phyloP scores from a whole-genome alignment of 1,284 basidiomycete genomes.

The Tilletiaria anomala region DNA sequence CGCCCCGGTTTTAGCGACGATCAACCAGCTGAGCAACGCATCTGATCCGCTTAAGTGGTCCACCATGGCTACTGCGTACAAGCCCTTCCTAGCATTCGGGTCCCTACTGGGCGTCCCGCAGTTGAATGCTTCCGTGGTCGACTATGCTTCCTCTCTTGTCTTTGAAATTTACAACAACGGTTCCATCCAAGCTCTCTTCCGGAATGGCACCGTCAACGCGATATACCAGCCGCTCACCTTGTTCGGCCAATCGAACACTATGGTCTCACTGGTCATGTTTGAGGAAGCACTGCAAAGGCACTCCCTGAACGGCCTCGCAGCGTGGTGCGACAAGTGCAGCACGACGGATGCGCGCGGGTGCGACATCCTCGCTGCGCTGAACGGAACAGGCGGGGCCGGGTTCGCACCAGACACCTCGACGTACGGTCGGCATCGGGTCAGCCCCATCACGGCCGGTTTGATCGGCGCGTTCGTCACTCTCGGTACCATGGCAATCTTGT shows the following conservation, averaged over 20 bases:
- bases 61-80: conserved; percentile 60
- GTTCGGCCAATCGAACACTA: no score
- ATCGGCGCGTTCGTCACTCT: conserved; percentile 26
- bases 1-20: conserved; percentile 53
- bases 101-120: conserved; percentile 5
- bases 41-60: conserved; percentile 62
- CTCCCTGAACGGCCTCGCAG: conserved; percentile 36
- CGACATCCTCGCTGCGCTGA: conserved; percentile 17
- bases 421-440: conserved; percentile 21
- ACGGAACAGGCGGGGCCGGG: conserved; percentile 22
- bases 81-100: conserved; percentile 65
- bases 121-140: conserved; percentile 44
- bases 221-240: no score
- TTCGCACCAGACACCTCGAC: conserved; percentile 18
- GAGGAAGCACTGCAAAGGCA: conserved; percentile 49
- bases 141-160: conserved; percentile 61
- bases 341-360: conserved; percentile 21
- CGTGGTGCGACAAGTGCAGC: conserved; percentile 42
- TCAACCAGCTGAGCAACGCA: conserved; percentile 61
- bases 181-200: conserved; percentile 50
- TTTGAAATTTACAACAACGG: conserved; percentile 45
- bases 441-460: conserved; percentile 25
- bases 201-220: conserved; percentile 55
- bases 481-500: conserved; percentile 1
- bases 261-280: no score